Conservation (phyloP, 2,329 filamentous ascomycete species). For the Sporothrix globosa region DNA sequence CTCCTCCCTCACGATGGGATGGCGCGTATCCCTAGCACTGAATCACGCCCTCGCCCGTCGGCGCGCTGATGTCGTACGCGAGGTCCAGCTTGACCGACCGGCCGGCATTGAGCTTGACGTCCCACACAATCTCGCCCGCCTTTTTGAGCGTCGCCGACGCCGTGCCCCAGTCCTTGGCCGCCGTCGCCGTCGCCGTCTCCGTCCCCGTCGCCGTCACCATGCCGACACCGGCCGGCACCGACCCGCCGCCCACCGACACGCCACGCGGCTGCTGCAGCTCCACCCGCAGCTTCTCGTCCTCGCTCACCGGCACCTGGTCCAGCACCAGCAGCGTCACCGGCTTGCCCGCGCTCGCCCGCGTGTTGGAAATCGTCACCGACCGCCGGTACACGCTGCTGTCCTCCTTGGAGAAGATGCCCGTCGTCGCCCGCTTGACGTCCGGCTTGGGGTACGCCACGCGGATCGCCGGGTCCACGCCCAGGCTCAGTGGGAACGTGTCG, state of each 20-base stretch:
- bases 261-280: constrained; percentile 55
- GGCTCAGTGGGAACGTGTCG: constrained; percentile 55
- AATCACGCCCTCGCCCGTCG: constrained; percentile 50
- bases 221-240: constrained; percentile 39
- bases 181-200: constrained; percentile 33
- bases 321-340: constrained; percentile 55
- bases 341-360: constrained; percentile 46
- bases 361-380: constrained; percentile 56
- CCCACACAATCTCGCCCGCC: constrained; percentile 62
- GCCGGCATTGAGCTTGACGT: constrained; percentile 61
- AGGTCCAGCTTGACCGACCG: constrained; percentile 60
- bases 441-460: constrained; percentile 60
- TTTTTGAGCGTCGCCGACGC: constrained; percentile 59
- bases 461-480: constrained; percentile 65
- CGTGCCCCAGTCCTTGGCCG: constrained; percentile 55
- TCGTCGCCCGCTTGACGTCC: constrained; percentile 55
- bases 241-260: constrained; percentile 47
- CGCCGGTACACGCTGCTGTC: constrained; percentile 56
- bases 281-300: constrained; percentile 61
- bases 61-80: constrained; percentile 64
- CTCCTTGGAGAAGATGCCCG: constrained; percentile 59
- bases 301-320: constrained; percentile 65
- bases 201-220: constrained; percentile 37
- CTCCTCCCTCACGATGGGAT: constrained; percentile 13
- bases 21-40: constrained; percentile 36